Evolutionary conservation across 2,329 filamentous ascomycete genomes (phyloP).

Genomic region (Fusarium newnesense): DNA sequence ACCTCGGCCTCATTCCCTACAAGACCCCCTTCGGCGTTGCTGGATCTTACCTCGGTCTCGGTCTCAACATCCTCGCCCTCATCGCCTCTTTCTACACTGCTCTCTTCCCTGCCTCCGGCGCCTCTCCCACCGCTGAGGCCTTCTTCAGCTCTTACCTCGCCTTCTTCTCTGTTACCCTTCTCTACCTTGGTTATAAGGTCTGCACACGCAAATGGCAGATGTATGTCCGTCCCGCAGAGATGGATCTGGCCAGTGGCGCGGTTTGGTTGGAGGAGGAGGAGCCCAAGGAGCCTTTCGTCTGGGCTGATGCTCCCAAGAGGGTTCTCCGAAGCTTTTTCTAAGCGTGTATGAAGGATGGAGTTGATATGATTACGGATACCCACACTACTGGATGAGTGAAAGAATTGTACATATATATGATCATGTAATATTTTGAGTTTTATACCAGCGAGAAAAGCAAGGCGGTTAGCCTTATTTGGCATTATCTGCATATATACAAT

Average conservation of each 20-base stretch:
- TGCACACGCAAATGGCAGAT: conserved; percentile 68
- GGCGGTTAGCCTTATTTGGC: conserved; percentile 29
- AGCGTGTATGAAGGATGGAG: conserved; percentile 14
- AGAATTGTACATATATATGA: conserved; percentile 27
- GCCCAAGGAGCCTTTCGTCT: conserved; percentile 73
- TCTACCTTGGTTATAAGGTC: conserved; percentile 81
- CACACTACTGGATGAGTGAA: conserved; percentile 24
- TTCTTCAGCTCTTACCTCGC: conserved; percentile 82
- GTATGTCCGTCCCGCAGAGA: conserved; percentile 74
- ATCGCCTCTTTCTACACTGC: conserved; percentile 85
- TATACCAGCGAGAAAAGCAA: conserved; percentile 29
- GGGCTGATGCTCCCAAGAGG: conserved; percentile 60
- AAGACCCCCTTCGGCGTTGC: conserved; percentile 78
- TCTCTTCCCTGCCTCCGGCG: conserved; percentile 56
- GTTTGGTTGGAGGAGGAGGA: conserved; percentile 83
- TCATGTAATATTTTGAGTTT: conserved; percentile 31
- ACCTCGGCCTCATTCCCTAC: conserved; percentile 82
- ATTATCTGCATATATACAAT: conserved; percentile 32
- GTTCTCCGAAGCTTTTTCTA: conserved; percentile 38
- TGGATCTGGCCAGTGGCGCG: conserved; percentile 88
- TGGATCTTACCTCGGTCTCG: conserved; percentile 85
- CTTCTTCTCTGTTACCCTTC: conserved; percentile 72
- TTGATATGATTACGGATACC: conserved; percentile 37
- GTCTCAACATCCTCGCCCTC: conserved; percentile 81
- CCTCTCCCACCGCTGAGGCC: conserved; percentile 73